Evolutionary conservation across 1,284 basidiomycete genomes (phyloP), one percentile per base, ranked within the genome.

Genomic region (Rhodotorula mucilaginosa): DNA sequence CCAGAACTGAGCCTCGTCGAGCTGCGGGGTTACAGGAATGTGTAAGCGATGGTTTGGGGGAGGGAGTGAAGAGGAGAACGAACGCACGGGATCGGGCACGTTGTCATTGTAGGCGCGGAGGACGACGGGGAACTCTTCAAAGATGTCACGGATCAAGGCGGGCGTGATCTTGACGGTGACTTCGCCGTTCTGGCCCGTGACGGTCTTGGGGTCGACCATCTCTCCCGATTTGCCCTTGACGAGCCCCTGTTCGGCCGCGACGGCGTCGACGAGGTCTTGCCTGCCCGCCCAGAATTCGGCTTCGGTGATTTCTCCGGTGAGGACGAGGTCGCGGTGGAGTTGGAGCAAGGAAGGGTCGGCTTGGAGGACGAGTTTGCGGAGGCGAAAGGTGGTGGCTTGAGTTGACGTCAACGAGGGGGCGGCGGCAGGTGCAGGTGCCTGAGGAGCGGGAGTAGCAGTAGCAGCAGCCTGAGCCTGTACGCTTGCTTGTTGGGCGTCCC

Each of bases 121-220:
- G 12, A 99, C 92, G 48, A 97, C 90, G 2, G 97, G 96, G 79
- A 95, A 98, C 83, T 97, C 95, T 77, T 97, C 94, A 78, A 99
- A 99, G 61, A 99, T 93, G 79, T 98, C 95, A 76, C 91, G 88
- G 54, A 96, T 91, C 52, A 97, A 85, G 80, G 96, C 93, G 12
- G 92, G 92, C 3, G 94, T 96, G 71, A 99, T 89, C 76, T 90
- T 88, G 73, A 98, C 94, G 80, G 90, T 92, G 79, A 93, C 87
- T 80, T 93, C 89, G 52, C 91, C 91, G 65, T 86, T 86, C 69
- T 90, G 88, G 52, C 71, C 71, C 58, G 89, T 86, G 81, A 93
- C 88, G 68, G 90, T 91, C 54, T 92, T 88, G 47, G 93, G 93
- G 79, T 97, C 94, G 23, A 97, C 90, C 39, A 97, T 85, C 75